Evolutionary conservation across 2,329 filamentous ascomycete species (phyloP).

Genomic region (Penicillium decumbens): DNA sequence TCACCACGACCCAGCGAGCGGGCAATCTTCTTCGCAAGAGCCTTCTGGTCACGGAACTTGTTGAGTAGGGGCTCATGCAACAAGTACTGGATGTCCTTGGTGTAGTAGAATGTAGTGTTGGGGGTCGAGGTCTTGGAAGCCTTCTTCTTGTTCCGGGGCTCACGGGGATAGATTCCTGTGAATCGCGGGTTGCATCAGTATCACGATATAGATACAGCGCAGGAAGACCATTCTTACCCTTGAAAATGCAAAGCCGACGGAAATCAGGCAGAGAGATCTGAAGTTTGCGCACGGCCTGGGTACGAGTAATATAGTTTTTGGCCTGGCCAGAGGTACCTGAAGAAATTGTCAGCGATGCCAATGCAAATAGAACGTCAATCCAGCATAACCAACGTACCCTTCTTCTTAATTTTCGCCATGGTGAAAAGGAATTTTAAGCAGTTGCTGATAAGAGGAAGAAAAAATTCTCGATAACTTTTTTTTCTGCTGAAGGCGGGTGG

Average conservation of each 20-base stretch:
- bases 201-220: background rate
- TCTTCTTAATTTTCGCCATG: slow-evolving; percentile 84
- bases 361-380: background rate
- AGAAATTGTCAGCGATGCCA: slow-evolving; percentile 15
- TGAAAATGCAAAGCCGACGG: slow-evolving; percentile 97
- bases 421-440: slow-evolving; percentile 18
- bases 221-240: slow-evolving; percentile 51
- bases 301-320: slow-evolving; percentile 97
- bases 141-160: slow-evolving; percentile 96
- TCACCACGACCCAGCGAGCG: slow-evolving; percentile 88
- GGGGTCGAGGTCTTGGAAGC: slow-evolving; percentile 84
- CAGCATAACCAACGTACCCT: slow-evolving; percentile 53
- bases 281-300: slow-evolving; percentile 93
- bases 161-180: slow-evolving; percentile 84
- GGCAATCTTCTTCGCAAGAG: slow-evolving; percentile 95
- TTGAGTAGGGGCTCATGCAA: slow-evolving; percentile 90
- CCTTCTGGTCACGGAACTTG: slow-evolving; percentile 96
- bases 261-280: slow-evolving; percentile 97
- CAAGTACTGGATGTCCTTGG: slow-evolving; percentile 97
- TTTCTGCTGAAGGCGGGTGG: slow-evolving; percentile 27
- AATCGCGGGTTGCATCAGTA: slow-evolving; percentile 14
- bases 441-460: slow-evolving; percentile 35
- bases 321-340: slow-evolving; percentile 78
- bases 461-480: slow-evolving; percentile 38
- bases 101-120: slow-evolving; percentile 85